These are phyloP conservation scores for Tilletia caries DNA, from an alignment of 1,284 basidiomycete species.

Conservation along the genomic window DNA sequence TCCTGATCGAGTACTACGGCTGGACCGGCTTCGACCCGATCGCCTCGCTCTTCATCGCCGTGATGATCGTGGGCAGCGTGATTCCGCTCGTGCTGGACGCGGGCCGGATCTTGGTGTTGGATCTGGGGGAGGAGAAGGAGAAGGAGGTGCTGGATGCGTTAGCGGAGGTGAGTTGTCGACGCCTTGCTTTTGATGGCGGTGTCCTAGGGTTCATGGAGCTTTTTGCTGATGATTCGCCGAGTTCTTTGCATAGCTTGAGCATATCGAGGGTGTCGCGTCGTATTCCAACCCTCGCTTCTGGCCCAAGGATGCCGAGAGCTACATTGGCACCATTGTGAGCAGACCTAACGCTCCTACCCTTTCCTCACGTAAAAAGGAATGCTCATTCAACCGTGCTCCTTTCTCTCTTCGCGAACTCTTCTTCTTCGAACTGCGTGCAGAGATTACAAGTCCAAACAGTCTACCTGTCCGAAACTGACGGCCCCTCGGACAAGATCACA, in stretches of 20 bases:
- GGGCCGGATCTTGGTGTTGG: conserved; percentile 80
- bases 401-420: not conserved
- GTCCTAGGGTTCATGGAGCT: too few species aligned
- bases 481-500: not conserved
- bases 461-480: conserved; percentile 17
- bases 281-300: conserved; percentile 84
- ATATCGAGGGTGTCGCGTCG: conserved; percentile 69
- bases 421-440: too few species aligned
- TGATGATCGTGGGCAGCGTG: conserved; percentile 90
- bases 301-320: conserved; percentile 82
- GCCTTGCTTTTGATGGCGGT: too few species aligned
- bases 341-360: conserved; percentile 70
- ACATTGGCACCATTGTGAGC: conserved; percentile 87
- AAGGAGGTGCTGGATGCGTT: conserved; percentile 69
- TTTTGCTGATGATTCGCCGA: too few species aligned
- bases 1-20: conserved; percentile 93
- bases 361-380: conserved; percentile 49
- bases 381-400: not conserved
- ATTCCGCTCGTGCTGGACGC: conserved; percentile 91
- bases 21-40: conserved; percentile 99
- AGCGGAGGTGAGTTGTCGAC: conserved; percentile 66
- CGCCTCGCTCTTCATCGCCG: conserved; percentile 91
- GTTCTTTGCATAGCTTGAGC: conserved; percentile 21
- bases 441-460: conserved; percentile 16
- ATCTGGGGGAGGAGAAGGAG: conserved; percentile 70